phyloP scores from a whole-genome alignment of 345 rosid genomes.

The Eucalyptus brandiana region DNA sequence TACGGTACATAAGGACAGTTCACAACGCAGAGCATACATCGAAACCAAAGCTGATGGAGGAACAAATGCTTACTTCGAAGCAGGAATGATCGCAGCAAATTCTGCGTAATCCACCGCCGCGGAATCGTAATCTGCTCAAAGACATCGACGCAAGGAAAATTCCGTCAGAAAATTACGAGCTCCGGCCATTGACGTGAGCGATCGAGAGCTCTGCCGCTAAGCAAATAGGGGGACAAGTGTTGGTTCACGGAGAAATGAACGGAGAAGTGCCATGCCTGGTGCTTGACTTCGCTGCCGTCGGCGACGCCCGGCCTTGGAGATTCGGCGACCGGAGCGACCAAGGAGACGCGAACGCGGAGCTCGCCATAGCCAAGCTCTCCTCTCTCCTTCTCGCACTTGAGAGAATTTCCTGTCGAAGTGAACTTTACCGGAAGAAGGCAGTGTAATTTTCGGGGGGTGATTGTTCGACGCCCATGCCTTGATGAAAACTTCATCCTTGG shows the following conservation, averaged over 20 bases:
- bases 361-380: not conserved
- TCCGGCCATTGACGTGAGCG: not conserved
- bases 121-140: constrained; percentile 11
- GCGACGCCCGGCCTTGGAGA: not conserved
- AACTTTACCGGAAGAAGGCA: not conserved
- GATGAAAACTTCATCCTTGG: not conserved
- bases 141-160: not conserved
- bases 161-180: not conserved
- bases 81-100: constrained; percentile 48
- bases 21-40: not conserved
- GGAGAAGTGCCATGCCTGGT: not conserved
- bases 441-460: not conserved
- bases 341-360: not conserved
- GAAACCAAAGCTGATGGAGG: not conserved
- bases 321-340: not conserved
- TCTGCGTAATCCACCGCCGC: not conserved
- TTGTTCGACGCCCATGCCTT: not conserved
- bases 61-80: constrained; percentile 44
- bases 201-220: not conserved
- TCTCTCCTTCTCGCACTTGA: not conserved
- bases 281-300: not conserved
- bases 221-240: not conserved
- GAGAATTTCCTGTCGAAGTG: not conserved
- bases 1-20: not conserved
- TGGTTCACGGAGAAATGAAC: not conserved